Conservation (phyloP, 306 rosid species). For the Cercis canadensis region DNA sequence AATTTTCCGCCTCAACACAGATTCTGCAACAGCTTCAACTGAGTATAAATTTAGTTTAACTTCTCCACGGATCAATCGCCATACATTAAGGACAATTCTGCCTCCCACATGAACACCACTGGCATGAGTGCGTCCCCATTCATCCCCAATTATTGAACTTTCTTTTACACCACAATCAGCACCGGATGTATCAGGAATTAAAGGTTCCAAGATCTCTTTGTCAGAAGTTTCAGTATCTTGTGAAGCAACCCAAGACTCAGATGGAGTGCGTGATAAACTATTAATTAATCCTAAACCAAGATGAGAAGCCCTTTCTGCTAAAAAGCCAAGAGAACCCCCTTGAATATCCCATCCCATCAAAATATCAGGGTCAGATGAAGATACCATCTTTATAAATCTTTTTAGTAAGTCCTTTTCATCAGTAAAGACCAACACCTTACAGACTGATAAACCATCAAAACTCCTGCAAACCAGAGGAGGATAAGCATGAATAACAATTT, state of each 20-base stretch:
- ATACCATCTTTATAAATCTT: slow-evolving; percentile 69
- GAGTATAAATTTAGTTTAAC: slow-evolving; percentile 88
- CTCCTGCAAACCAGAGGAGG: slow-evolving; percentile 57
- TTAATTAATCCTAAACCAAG: slow-evolving; percentile 79
- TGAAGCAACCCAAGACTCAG: slow-evolving; percentile 55
- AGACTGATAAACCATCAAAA: slow-evolving; percentile 68
- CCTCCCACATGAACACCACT: slow-evolving; percentile 96
- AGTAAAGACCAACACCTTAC: slow-evolving; percentile 61
- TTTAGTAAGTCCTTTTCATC: slow-evolving; percentile 70
- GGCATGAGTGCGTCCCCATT: slow-evolving; percentile 98
- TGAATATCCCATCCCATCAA: slow-evolving; percentile 97
- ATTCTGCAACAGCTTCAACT: slow-evolving; percentile 84
- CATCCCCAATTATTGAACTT: slow-evolving; percentile 82
- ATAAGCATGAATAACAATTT: slow-evolving; percentile 34
- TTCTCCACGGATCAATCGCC: slow-evolving; percentile 93
- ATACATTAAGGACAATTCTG: slow-evolving; percentile 88
- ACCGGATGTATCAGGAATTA: slow-evolving; percentile 51
- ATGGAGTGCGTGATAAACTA: slow-evolving; percentile 80
- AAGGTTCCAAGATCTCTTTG: slow-evolving; percentile 48
- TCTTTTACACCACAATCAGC: slow-evolving; percentile 56
- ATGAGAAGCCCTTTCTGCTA: slow-evolving; percentile 87
- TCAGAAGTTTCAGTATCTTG: slow-evolving; percentile 50
- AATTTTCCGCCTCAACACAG: slow-evolving; percentile 84
- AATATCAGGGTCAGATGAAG: slow-evolving; percentile 78
- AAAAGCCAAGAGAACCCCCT: slow-evolving; percentile 90